These are phyloP conservation scores for Coemansia sp. DNA, from an alignment of 192 early-diverging fungal genomes.

Conservation along the genomic window DNA sequence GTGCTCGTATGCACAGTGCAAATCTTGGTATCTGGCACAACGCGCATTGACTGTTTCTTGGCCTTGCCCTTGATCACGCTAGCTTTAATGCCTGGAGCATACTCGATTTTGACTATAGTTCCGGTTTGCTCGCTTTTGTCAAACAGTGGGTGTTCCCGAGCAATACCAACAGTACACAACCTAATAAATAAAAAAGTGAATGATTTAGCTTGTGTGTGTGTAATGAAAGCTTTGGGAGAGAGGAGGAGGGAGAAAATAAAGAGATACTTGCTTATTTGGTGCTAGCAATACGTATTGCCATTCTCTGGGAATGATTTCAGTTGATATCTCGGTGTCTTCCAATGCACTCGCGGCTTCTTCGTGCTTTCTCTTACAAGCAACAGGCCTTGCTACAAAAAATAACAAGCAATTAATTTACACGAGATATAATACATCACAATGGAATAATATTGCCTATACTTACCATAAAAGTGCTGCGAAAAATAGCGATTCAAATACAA, in stretches of 20 bases:
- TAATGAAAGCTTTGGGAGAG: too few species aligned
- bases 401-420: background rate
- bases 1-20: conserved; percentile 26
- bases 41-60: conserved; percentile 41
- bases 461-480: conserved; percentile 23
- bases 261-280: conserved; percentile 33
- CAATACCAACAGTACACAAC: conserved; percentile 36
- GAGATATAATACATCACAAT: background rate
- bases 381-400: conserved; percentile 7
- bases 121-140: conserved; percentile 3
- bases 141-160: conserved; percentile 30
- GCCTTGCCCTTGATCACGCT: conserved; percentile 47
- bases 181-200: conserved; percentile 11
- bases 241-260: too few species aligned
- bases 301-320: conserved; percentile 11
- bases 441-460: background rate
- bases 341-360: too few species aligned
- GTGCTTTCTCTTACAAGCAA: conserved; percentile 35
- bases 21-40: conserved; percentile 40
- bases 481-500: conserved; percentile 39
- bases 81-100: conserved; percentile 20
- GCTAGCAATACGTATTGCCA: conserved; percentile 46
- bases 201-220: background rate
- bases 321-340: background rate
- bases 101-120: conserved; percentile 18